Percentiles rank a stretch among this genome's conserved stretches.
Evolutionary conservation across 2,329 filamentous ascomycete species (phyloP).

Genomic region (Passalora sequoiae): DNA sequence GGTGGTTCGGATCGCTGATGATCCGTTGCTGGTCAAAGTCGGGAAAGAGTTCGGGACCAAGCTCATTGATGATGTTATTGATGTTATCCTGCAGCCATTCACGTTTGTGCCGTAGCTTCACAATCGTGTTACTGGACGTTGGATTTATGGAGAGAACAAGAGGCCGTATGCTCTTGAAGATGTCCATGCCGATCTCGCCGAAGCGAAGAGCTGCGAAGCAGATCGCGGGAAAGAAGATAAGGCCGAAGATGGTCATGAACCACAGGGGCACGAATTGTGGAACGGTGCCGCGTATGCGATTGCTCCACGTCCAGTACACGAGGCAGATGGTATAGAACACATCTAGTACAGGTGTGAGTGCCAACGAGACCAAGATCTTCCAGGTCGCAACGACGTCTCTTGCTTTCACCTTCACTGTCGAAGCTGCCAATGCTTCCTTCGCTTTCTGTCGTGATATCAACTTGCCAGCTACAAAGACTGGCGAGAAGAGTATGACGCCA

Average conservation of each 20-base stretch:
- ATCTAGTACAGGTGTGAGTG: constrained; percentile 75
- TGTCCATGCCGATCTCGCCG: constrained; percentile 98
- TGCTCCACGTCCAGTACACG: constrained; percentile 71
- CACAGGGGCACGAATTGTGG: constrained; percentile 76
- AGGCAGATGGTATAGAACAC: constrained; percentile 72
- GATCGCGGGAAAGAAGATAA: constrained; percentile 76
- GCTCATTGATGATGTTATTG: constrained; percentile 86
- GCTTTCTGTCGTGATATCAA: constrained; percentile 77
- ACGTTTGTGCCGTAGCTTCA: constrained; percentile 67
- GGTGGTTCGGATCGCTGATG: constrained; percentile 50
- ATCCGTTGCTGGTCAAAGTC: constrained; percentile 80
- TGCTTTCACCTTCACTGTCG: constrained; percentile 81
- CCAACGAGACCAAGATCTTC: constrained; percentile 86
- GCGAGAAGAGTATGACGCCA: constrained; percentile 79
- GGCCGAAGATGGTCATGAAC: constrained; percentile 67
- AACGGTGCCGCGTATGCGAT: constrained; percentile 75
- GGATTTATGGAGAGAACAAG: constrained; percentile 81
- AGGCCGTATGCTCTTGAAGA: constrained; percentile 87
- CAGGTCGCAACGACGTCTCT: constrained; percentile 89
- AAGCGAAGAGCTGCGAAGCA: constrained; percentile 92
- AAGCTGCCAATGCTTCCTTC: constrained; percentile 75
- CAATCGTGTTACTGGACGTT: constrained; percentile 74
- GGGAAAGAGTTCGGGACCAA: constrained; percentile 94
- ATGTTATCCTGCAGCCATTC: constrained; percentile 73
- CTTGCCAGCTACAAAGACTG: constrained; percentile 80